These are phyloP conservation scores for Elaphomyces granulatus DNA, from an alignment of 495 filamentous ascomycete species.

Conservation along the genomic window DNA sequence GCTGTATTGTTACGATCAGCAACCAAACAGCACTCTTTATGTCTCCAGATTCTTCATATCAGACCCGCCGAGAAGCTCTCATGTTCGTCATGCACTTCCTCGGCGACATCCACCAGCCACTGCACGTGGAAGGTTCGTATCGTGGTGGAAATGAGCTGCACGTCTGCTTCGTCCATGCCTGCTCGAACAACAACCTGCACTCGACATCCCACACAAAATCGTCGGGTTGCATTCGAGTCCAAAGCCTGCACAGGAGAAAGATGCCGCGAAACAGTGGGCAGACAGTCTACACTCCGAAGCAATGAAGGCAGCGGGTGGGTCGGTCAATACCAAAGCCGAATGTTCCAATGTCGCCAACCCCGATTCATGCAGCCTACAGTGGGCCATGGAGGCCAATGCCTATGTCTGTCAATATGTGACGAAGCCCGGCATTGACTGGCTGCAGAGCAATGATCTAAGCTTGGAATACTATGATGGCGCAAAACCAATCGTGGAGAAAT, in stretches of 20 bases:
- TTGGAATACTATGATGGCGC: constrained; percentile 50
- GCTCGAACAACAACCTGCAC: too few species aligned
- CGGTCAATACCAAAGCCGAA: too few species aligned
- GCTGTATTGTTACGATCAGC: constrained; percentile 51
- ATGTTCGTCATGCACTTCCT: constrained; percentile 43
- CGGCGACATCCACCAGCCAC: constrained; percentile 49
- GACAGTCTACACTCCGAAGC: too few species aligned
- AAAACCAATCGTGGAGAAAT: constrained; percentile 48
- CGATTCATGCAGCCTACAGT: constrained; percentile 28
- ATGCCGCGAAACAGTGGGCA: constrained; percentile 32
- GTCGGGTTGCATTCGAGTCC: too few species aligned
- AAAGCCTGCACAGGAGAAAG: too few species aligned
- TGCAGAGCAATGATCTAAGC: constrained; percentile 32
- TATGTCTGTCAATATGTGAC: constrained; percentile 42
- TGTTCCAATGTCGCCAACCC: too few species aligned
- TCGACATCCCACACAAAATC: constrained; percentile 51
- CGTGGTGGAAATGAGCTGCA: constrained; percentile 44
- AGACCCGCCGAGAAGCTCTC: too few species aligned
- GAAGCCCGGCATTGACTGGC: constrained; percentile 29
- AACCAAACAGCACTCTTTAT: too few species aligned
- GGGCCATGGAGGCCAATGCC: constrained; percentile 44
- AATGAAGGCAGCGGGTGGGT: too few species aligned
- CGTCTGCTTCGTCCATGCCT: constrained; percentile 40
- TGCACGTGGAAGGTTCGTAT: constrained; percentile 44
- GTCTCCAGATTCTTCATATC: too few species aligned